A percentile compares a stretch with the other conserved stretches of the same genome.
Evolutionary conservation across 2,329 filamentous ascomycete species (phyloP).

Genomic region (Colletotrichum sp.): DNA sequence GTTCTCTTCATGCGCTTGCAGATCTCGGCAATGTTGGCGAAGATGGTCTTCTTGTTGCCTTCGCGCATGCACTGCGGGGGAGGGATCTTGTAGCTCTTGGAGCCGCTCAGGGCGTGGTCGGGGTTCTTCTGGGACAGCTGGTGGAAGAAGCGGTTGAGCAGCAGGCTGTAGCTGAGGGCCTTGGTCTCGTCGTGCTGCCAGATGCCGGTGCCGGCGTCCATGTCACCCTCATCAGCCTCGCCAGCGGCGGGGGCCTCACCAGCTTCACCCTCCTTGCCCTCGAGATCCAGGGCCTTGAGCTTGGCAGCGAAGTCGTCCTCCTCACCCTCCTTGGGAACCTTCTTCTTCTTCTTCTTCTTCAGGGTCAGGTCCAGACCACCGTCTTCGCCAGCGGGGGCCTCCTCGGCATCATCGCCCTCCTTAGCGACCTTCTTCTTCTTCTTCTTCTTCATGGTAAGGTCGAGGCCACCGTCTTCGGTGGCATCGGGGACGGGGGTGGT

Average conservation of each 20-base stretch:
- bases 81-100: constrained; percentile 98
- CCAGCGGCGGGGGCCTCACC: constrained; percentile 54
- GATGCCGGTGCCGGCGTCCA: constrained; percentile 87
- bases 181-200: constrained; percentile 83
- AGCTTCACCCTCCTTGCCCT: constrained; percentile 69
- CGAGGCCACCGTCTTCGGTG: constrained; percentile 62
- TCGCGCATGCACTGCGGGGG: constrained; percentile 98
- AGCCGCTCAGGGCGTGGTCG: constrained; percentile 86
- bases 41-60: constrained; percentile 99
- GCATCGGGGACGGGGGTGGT: constrained; percentile 43
- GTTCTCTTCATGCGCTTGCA: constrained; percentile 99
- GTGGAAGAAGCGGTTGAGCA: constrained; percentile 92
- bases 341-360: constrained; percentile 86
- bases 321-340: constrained; percentile 62
- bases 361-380: constrained; percentile 64
- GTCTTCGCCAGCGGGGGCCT: constrained; percentile 51
- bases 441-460: constrained; percentile 70
- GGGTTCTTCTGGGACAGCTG: constrained; percentile 96
- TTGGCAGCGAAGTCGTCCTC: constrained; percentile 67
- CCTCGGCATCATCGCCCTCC: constrained; percentile 58
- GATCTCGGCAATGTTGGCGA: constrained; percentile 98
- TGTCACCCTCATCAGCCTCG: constrained; percentile 72
- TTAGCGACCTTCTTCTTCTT: constrained; percentile 74
- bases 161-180: constrained; percentile 81
- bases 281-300: constrained; percentile 66